Evolutionary conservation across 2,329 filamentous ascomycete species (phyloP), one percentile per base, ranked within the genome.

Genomic region (Coniella lustricola): DNA sequence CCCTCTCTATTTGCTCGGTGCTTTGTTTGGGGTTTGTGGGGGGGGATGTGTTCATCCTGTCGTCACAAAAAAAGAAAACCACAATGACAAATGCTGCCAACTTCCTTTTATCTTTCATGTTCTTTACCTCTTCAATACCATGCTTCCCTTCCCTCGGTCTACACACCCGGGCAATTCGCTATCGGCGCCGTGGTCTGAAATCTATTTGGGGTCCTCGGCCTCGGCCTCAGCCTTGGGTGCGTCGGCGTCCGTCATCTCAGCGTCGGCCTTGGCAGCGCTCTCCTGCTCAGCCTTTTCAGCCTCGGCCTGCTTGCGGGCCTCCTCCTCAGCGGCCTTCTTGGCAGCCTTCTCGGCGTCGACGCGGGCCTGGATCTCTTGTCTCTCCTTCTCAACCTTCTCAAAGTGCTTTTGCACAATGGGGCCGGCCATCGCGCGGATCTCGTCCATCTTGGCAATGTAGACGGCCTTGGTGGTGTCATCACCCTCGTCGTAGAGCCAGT

Each of bases 401-500:
- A 91, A 90, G 77, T 95, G 89, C 58, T 91, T 87, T 74, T 95
- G 90, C 56, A 90, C 81, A 62, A 98, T 88, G 51, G 93, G 91
- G 14, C 90, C 93, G 40, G 90, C 87, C 61, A 95, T 79, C 57
- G 87, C 82, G 59, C 89, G 87, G 67, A 98, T 90, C 69, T 98
- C 93, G 55, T 97, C 93, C 68, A 93, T 84, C 81, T 97, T 98
- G 71, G 88, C 80, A 54, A 94, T 74, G 72, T 98, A 98, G 62
- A 93, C 80, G 47, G 87, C 90, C 78, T 97, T 97, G 62, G 86
- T 86, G 57, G 90, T 82, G 67, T 98, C 93, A 55, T 96, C 90
- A 52, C 93, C 93, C 48, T 97, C 93, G 47, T 96, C 91, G 69
- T 97, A 97, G 53, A 98, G 78, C 93, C 93, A 98, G 65, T 98